Base-by-base conservation (phyloP, 129 eudicot genomes). In the Daucus carota region DNA sequence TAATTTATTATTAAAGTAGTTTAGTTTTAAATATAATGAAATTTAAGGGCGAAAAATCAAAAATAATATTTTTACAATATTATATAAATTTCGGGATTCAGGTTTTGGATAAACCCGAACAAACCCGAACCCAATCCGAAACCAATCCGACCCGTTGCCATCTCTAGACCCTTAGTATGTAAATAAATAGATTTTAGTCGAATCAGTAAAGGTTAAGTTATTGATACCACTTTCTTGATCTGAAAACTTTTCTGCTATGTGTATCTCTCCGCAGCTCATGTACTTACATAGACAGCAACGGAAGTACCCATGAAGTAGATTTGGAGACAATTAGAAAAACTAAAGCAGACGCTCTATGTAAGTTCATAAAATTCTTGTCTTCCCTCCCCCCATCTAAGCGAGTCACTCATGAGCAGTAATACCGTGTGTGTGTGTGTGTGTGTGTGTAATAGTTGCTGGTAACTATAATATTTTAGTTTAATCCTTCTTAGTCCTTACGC, bases 301-400 rank as follows among this genome's bases (percentile, higher is more conserved):
- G 89, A 76, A 76, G 79, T 77, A 59, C 48, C 33, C 89, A 85
- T 84, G 96, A 93, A 81, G 87, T 93, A 69, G 90, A 85, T 75
- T 47, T 81, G 76, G 84, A 90, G 81, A 88, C 87, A 33, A 68
- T 90, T 73, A 86, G 81, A 76, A 83, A 79, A 77, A 81, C 91
- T 48, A 90, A 90, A 82, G 81, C 91, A 17, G 97, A 93, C 76
- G 84, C 90, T 17, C 73, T 93, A 57, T 88, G 98, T 93, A 85
- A 80, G 97, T 24, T 29, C 3, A 60, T 60, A 17, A 60, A 26
- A 11, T 20, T 3, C 32, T 46, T 46, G 3, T 7, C 29, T 9
- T 8, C 47, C 45, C 45, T 32, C 9, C 26, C 50, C 72, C 66
- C 79, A 0, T 10, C 4, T 62, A 12, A 24, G 60, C 1, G 62